Evolutionary conservation across 2,329 filamentous ascomycete species (phyloP).

Genomic region (Talaromyces sp.): DNA sequence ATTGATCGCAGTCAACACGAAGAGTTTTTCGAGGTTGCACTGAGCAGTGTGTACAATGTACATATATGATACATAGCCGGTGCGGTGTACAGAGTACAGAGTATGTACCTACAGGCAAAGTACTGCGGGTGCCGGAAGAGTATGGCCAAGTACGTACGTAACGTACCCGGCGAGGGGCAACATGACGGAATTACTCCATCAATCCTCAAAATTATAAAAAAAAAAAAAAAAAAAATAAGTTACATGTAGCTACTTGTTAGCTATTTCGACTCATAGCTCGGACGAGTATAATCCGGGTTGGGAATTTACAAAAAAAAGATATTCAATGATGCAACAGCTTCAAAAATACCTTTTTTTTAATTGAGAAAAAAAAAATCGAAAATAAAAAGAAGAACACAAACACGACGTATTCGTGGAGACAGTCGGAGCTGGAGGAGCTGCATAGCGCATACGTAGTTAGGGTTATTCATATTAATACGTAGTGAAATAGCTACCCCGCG

Average conservation of each 20-base stretch:
- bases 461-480: not conserved
- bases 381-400: no score
- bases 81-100: no score
- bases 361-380: not conserved
- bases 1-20: not conserved
- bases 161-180: constrained; percentile 7
- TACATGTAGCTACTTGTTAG: not conserved
- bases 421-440: not conserved
- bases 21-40: not conserved
- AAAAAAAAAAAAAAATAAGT: no score
- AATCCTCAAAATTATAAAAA: not conserved
- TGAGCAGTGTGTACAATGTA: no score
- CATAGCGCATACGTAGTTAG: not conserved
- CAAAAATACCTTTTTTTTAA: not conserved
- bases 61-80: no score
- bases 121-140: not conserved
- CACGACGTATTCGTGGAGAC: not conserved
- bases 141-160: no score
- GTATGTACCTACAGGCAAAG: not conserved
- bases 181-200: constrained; percentile 19
- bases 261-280: not conserved
- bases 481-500: not conserved
- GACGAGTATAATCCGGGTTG: constrained; percentile 7
- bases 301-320: not conserved
- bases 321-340: constrained; percentile 1